Conservation (phyloP, 2,329 filamentous ascomycete genomes). For the Acrocalymma vagum region DNA sequence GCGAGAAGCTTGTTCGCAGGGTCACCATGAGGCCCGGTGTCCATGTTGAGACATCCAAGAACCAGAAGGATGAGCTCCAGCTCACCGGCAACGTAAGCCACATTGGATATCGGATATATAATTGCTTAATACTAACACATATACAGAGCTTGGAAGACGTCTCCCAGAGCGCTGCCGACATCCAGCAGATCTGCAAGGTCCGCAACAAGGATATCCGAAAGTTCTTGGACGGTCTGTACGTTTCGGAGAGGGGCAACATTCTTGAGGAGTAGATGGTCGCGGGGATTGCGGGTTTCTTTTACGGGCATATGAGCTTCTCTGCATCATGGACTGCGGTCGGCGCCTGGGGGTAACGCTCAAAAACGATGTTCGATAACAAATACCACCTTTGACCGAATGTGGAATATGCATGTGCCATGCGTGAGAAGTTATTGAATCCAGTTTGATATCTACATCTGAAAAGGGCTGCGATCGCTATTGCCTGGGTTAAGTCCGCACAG, state of each 20-base stretch:
- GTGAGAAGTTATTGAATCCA: neutral
- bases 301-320: slow-evolving; percentile 51
- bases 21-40: slow-evolving; percentile 91
- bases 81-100: slow-evolving; percentile 77
- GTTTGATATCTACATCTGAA: too few relatives aligned
- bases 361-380: slow-evolving; percentile 50
- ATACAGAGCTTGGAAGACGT: slow-evolving; percentile 83
- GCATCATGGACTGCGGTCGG: slow-evolving; percentile 48
- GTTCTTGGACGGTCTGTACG: slow-evolving; percentile 99
- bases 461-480: too few relatives aligned
- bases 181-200: slow-evolving; percentile 99
- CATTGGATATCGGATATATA: neutral
- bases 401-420: too few relatives aligned
- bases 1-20: slow-evolving; percentile 98
- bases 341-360: slow-evolving; percentile 49
- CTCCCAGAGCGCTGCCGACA: slow-evolving; percentile 97
- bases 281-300: slow-evolving; percentile 49
- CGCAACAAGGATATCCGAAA: slow-evolving; percentile 99
- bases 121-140: slow-evolving; percentile 27
- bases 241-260: slow-evolving; percentile 98
- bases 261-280: slow-evolving; percentile 64
- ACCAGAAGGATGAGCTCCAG: slow-evolving; percentile 97
- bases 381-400: slow-evolving; percentile 40
- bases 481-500: too few relatives aligned
- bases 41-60: slow-evolving; percentile 86